phyloP scores from a whole-genome alignment of 805 yeast genomes.

The Teunomyces lycoperdinae region DNA sequence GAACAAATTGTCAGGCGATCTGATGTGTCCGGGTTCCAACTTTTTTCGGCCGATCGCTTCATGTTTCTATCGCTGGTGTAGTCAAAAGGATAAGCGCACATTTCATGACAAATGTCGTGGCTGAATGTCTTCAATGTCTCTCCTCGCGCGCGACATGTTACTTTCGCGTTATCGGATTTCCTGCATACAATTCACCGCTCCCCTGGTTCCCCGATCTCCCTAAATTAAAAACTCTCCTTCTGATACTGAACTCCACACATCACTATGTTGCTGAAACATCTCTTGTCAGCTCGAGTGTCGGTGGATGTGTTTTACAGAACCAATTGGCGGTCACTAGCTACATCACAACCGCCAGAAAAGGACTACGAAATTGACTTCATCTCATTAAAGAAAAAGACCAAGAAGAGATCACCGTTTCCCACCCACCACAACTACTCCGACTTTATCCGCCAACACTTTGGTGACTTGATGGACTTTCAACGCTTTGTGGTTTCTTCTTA shows the following conservation, averaged over 20 bases:
- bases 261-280: slow-evolving; percentile 1
- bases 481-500: slow-evolving; percentile 20
- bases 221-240: background rate
- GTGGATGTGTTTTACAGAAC: background rate
- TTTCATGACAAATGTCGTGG: too few relatives aligned
- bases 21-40: background rate
- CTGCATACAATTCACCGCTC: background rate
- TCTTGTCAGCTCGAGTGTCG: background rate
- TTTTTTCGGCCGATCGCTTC: background rate
- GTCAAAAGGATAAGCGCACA: too few relatives aligned
- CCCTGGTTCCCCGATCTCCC: slow-evolving; percentile 1
- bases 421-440: slow-evolving; percentile 7
- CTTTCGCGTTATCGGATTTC: slow-evolving; percentile 4
- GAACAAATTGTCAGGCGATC: background rate
- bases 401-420: background rate
- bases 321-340: slow-evolving; percentile 3
- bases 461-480: slow-evolving; percentile 19
- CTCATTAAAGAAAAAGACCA: slow-evolving; percentile 8
- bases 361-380: slow-evolving; percentile 13
- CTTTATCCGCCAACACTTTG: slow-evolving; percentile 17
- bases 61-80: too few relatives aligned
- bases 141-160: background rate
- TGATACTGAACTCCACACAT: background rate
- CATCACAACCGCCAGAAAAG: background rate
- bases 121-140: too few relatives aligned